Evolutionary conservation across 225 moss, liverwort and hornwort genomes (phyloP).

Genomic region (Rhytidiadelphus loreus): DNA sequence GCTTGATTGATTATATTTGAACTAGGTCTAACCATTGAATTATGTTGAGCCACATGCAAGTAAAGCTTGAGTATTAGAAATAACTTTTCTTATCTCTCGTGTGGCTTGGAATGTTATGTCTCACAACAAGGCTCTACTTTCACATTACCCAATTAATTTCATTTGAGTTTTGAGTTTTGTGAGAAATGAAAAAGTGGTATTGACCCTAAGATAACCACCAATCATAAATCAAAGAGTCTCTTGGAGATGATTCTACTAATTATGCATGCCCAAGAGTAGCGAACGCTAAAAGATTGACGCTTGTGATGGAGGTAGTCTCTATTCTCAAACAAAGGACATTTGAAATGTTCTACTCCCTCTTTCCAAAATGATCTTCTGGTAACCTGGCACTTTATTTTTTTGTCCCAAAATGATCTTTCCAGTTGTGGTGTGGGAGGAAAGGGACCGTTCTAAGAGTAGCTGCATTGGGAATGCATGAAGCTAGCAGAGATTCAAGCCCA

Average conservation of each 20-base stretch:
- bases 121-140: not conserved
- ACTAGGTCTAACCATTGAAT: not conserved
- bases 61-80: not conserved
- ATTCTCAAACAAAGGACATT: not conserved
- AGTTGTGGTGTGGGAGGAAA: not conserved
- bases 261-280: too few species aligned
- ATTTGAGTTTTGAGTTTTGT: too few species aligned
- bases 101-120: not conserved
- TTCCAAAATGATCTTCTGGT: not conserved
- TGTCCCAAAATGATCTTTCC: not conserved
- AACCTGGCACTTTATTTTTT: not conserved
- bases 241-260: not conserved
- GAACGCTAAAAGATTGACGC: not conserved
- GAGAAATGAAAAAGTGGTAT: not conserved
- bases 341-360: not conserved
- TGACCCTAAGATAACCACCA: too few species aligned
- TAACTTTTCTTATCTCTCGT: not conserved
- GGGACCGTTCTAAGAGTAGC: accelerated
- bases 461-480: not conserved
- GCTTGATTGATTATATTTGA: not conserved
- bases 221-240: not conserved
- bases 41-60: not conserved
- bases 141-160: not conserved
- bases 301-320: not conserved
- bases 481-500: not conserved